Conservation (phyloP, 2,329 filamentous ascomycete species). For the Penicillium sp. region DNA sequence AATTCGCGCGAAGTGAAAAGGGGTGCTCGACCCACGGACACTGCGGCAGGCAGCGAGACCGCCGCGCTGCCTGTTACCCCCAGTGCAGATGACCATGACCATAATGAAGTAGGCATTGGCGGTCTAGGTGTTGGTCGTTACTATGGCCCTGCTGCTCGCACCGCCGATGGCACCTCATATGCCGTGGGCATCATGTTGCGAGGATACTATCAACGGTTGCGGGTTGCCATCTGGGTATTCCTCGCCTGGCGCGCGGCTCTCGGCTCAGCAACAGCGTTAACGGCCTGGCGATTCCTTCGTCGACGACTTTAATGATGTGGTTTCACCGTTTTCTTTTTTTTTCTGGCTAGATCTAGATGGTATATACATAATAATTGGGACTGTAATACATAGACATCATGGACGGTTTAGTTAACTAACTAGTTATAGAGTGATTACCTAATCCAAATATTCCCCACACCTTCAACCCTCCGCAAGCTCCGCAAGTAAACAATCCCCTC, state of each 20-base stretch:
- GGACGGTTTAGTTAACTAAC: no score
- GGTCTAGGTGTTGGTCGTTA: conserved; percentile 46
- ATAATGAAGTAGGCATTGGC: conserved; percentile 47
- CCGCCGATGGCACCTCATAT: conserved; percentile 39
- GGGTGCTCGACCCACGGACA: conserved; percentile 40
- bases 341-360: conserved; percentile 5
- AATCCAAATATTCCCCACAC: not conserved
- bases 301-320: conserved; percentile 16
- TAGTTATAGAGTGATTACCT: conserved; percentile 1
- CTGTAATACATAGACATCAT: not conserved
- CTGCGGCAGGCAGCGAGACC: conserved; percentile 43
- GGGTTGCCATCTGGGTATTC: conserved; percentile 49
- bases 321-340: not conserved
- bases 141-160: conserved; percentile 36
- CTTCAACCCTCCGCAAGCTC: conserved; percentile 6
- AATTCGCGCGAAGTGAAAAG: conserved; percentile 51
- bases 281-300: conserved; percentile 39
- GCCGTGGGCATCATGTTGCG: conserved; percentile 50
- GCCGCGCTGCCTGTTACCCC: conserved; percentile 39
- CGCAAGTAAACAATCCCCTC: conserved; percentile 23
- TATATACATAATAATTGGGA: conserved; percentile 2
- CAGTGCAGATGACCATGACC: conserved; percentile 31
- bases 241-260: conserved; percentile 46
- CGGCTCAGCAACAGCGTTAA: conserved; percentile 39
- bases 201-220: conserved; percentile 52